A percentile compares a stretch with the other conserved stretches of the same genome.
These are phyloP conservation scores for Logfia minima DNA, from an alignment of 129 eudicot genomes.

Conservation along the genomic window DNA sequence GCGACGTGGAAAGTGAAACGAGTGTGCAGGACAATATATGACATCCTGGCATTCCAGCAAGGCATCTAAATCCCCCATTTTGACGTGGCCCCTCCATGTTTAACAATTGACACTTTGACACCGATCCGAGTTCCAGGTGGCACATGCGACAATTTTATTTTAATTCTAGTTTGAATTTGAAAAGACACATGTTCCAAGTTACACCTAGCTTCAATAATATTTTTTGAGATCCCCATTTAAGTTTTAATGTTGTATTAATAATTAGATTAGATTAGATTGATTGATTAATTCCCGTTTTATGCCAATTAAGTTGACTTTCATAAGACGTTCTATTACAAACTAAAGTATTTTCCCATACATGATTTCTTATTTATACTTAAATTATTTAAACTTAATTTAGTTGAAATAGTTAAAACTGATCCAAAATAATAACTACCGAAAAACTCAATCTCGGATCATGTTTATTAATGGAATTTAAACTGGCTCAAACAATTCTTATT, in stretches of 20 bases:
- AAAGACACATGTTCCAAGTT: slow-evolving; percentile 15
- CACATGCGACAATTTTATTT: slow-evolving; percentile 1
- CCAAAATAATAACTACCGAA: neutral
- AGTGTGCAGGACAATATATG: slow-evolving; percentile 12
- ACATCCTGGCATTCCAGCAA: slow-evolving; percentile 28
- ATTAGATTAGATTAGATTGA: too few relatives aligned
- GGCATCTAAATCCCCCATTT: slow-evolving; percentile 7
- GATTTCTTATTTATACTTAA: too few relatives aligned
- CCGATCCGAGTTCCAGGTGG: slow-evolving; percentile 10
- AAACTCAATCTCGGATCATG: neutral
- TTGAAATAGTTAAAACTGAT: too few relatives aligned
- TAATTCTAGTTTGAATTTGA: neutral
- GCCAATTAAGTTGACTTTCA: too few relatives aligned
- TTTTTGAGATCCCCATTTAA: slow-evolving; percentile 19
- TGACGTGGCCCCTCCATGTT: slow-evolving; percentile 21
- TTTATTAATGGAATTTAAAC: neutral
- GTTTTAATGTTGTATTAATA: too few relatives aligned
- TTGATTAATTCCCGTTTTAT: too few relatives aligned
- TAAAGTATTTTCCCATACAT: too few relatives aligned
- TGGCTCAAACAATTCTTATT: neutral
- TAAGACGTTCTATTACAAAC: too few relatives aligned
- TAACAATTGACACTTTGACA: slow-evolving; percentile 11
- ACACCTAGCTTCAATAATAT: neutral
- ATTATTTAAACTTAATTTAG: neutral
- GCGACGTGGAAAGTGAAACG: slow-evolving; percentile 23